Evolutionary conservation across 2,329 filamentous ascomycete genomes (phyloP).

Genomic region (Monosporascus sp.): DNA sequence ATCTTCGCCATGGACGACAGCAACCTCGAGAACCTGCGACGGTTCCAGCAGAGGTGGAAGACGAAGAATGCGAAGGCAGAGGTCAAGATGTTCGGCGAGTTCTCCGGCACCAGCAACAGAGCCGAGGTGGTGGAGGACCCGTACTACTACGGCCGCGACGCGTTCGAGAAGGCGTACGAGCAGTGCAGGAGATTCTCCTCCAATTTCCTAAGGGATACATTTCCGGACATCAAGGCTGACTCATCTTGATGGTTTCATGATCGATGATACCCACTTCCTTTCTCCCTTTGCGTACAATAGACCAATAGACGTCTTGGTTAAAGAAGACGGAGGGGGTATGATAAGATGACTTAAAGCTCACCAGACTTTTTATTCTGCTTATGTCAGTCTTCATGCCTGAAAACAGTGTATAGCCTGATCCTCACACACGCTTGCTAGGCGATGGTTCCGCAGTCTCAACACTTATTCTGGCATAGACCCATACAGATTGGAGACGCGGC

Average conservation of each 20-base stretch:
- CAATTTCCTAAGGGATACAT: constrained; percentile 64
- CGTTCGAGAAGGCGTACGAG: constrained; percentile 82
- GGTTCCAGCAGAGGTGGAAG: constrained; percentile 50
- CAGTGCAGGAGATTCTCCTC: constrained; percentile 73
- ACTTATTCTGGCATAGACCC: no score
- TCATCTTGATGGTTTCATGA: not conserved
- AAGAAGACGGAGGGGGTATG: not conserved
- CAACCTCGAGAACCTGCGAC: constrained; percentile 68
- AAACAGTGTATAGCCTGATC: no score
- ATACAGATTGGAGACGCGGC: not conserved
- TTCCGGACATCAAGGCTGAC: constrained; percentile 29
- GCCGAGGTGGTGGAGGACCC: constrained; percentile 78
- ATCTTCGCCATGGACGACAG: constrained; percentile 89
- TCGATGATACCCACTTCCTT: not conserved
- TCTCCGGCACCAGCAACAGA: constrained; percentile 55
- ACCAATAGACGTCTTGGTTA: not conserved
- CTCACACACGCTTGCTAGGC: no score
- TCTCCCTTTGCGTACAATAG: not conserved
- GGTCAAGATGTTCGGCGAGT: constrained; percentile 81
- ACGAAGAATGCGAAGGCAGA: constrained; percentile 52
- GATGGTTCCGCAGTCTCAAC: no score
- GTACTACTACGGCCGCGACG: constrained; percentile 82
- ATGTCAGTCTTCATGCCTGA: no score
- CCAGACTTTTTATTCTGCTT: no score
- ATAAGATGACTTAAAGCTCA: no score